A percentile compares a stretch with the other conserved stretches of the same genome.
Evolutionary conservation across 192 early-diverging fungal species (phyloP).

Genomic region (Dissophora ornata): DNA sequence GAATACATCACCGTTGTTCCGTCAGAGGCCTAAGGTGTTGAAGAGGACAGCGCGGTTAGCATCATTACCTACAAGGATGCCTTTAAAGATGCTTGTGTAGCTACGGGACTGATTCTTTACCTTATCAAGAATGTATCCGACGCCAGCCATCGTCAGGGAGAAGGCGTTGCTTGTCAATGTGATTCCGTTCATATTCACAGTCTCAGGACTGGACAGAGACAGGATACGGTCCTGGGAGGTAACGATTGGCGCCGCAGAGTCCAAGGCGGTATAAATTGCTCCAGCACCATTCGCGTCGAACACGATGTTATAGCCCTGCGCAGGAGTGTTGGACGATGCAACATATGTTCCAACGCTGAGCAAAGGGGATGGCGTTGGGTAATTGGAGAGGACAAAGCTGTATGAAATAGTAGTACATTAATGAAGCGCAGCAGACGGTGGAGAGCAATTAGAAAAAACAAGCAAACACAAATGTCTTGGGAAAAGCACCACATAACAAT

Average conservation of each 20-base stretch:
- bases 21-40: constrained; percentile 25
- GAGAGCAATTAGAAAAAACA: neutral
- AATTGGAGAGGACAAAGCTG: constrained; percentile 20
- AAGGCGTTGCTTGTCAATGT: constrained; percentile 25
- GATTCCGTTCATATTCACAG: constrained; percentile 36
- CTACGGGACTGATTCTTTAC: too few species aligned
- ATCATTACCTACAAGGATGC: too few species aligned
- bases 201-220: constrained; percentile 7
- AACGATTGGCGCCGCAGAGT: neutral
- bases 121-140: constrained; percentile 38
- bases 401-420: too few species aligned
- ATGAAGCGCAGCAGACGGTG: neutral
- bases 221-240: constrained; percentile 10
- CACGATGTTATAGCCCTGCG: constrained; percentile 31
- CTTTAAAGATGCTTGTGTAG: too few species aligned
- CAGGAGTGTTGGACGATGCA: constrained; percentile 19
- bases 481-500: too few species aligned
- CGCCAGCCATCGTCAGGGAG: constrained; percentile 27
- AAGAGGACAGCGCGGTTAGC: too few species aligned
- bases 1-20: constrained; percentile 24
- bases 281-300: constrained; percentile 26
- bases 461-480: too few species aligned
- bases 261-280: neutral
- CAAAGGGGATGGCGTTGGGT: constrained; percentile 19
- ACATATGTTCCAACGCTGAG: constrained; percentile 26